Base-by-base conservation (phyloP, 2,329 filamentous ascomycete species). In the Ophiostoma angusticollis region DNA sequence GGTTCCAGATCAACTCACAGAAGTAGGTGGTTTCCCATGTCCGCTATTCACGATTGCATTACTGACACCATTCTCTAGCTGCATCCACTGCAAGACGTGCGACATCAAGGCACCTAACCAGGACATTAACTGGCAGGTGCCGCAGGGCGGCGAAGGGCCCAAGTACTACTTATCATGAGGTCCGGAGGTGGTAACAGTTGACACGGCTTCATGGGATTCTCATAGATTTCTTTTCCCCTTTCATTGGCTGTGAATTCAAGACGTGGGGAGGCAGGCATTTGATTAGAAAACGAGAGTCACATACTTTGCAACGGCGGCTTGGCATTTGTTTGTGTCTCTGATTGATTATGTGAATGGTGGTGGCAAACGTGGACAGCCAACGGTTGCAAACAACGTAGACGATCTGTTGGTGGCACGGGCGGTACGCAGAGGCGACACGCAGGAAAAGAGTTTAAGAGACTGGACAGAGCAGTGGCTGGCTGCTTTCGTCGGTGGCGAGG, bases 81-180 rank as follows among this genome's bases (percentile, higher is more conserved):
- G 91, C 59, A 93, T 98, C 48, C 91, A 98, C 63, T 98, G 91
- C 72, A 98, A 98, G 72, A 98, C 91, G 12, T 98, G 91, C 59
- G 91, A 98, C 60, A 98, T 98, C 65, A 98, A 98, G 66, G 89
- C 85, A 13, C 91, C 91, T 7, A 75, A 80, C 46, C 91, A 98
- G 65, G 91, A 96, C 56, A 96, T 98, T 62, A 95, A 94, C 60
- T 94, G 85, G 85, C 76, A 85, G 51, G 91, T 91, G 23, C 91
- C 91, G 6, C 86, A 95, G 57, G 87, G 91, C 48, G 91, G 89
- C 37, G 91, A 79, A 51, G 76, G 76, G 1, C 76, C 76, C 25
- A 80, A 80, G 58, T 80, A 80, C 55, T 80, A 78, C 59, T 76
- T 78, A 73, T 77, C 74, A n/a, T 74, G n/a, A n/a, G n/a, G n/a